Percentiles rank a stretch among this genome's conserved stretches.
Conservation (phyloP, 2,329 filamentous ascomycete species). For the Penicillium sp. region DNA sequence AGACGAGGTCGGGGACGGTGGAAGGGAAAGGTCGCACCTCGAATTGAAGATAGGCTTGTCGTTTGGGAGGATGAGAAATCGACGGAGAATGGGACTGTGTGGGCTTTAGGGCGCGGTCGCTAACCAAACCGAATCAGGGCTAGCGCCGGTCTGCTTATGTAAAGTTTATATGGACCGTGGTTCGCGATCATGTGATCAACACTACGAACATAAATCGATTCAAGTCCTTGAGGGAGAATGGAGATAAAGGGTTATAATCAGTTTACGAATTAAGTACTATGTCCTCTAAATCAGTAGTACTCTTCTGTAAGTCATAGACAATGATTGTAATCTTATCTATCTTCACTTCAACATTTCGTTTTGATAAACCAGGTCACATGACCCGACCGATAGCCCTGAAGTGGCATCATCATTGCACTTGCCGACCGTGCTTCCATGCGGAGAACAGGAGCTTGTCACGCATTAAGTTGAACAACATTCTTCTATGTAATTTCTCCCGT, state of each 20-base stretch:
- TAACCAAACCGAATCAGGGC: constrained; percentile 43
- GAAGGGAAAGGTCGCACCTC: constrained; percentile 42
- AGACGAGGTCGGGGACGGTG: constrained; percentile 25
- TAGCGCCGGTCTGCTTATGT: constrained; percentile 28
- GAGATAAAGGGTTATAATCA: not conserved
- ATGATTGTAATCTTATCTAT: not conserved
- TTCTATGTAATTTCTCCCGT: not conserved
- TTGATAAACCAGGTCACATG: not conserved
- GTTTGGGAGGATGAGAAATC: constrained; percentile 44
- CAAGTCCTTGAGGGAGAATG: not conserved
- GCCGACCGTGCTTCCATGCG: not conserved
- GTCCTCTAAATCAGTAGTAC: not conserved
- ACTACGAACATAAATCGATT: not conserved
- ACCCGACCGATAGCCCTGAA: constrained; percentile 4
- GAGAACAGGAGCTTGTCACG: not conserved
- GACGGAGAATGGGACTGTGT: constrained; percentile 41
- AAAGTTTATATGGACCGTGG: not conserved
- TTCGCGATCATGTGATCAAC: not conserved
- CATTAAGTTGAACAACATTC: not conserved
- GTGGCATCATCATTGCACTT: not conserved
- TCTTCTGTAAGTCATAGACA: not conserved
- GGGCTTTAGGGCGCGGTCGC: constrained; percentile 48
- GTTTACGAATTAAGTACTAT: not conserved
- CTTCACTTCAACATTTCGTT: not conserved
- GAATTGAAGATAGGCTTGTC: constrained; percentile 46